These are phyloP conservation scores for Uronychia binucleata DNA, from an alignment of 73 alveolate species.

Conservation along the genomic window DNA sequence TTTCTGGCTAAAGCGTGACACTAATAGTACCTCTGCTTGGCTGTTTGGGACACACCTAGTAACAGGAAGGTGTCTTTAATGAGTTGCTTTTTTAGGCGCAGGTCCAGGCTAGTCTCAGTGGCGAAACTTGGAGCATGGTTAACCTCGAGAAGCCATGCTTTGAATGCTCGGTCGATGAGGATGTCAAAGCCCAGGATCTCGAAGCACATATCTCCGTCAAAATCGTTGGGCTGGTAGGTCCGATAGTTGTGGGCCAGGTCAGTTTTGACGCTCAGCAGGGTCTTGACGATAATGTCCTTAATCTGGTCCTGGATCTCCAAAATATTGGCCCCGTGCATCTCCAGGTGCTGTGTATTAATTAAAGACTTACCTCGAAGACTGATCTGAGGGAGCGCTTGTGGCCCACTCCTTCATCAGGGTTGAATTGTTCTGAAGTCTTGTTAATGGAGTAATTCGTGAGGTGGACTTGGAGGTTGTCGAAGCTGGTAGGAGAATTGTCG, in stretches of 20 bases:
- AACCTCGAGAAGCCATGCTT: conserved; percentile 26
- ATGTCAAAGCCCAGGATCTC: conserved; percentile 26
- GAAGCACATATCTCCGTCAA: conserved; percentile 17
- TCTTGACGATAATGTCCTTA: conserved; percentile 21
- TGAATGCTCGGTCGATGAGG: conserved; percentile 7
- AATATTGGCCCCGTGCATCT: conserved; percentile 1
- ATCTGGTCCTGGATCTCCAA: conserved; percentile 6
- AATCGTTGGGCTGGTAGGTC: conserved; percentile 18
- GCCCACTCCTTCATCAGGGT: too few relatives aligned
- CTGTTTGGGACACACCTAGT: too few relatives aligned
- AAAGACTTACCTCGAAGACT: too few relatives aligned
- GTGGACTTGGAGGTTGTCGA: conserved; percentile 21
- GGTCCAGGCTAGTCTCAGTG: conserved; percentile 71
- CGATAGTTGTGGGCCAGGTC: conserved; percentile 9
- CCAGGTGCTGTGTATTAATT: too few relatives aligned
- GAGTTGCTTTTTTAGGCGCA: conserved; percentile 64
- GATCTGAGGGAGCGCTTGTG: too few relatives aligned
- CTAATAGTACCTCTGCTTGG: too few relatives aligned
- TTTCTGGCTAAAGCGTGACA: too few relatives aligned
- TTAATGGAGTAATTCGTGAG: conserved; percentile 42
- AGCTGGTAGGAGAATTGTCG: conserved; percentile 3
- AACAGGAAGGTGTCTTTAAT: conserved; percentile 65
- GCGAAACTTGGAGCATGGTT: conserved; percentile 75
- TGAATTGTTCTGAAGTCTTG: conserved; percentile 9
- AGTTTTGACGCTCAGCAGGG: conserved; percentile 6